A percentile compares a stretch with the other conserved stretches of the same genome.
Evolutionary conservation across 345 rosid species (phyloP).

Genomic region (Crucihimalaya himalaica): DNA sequence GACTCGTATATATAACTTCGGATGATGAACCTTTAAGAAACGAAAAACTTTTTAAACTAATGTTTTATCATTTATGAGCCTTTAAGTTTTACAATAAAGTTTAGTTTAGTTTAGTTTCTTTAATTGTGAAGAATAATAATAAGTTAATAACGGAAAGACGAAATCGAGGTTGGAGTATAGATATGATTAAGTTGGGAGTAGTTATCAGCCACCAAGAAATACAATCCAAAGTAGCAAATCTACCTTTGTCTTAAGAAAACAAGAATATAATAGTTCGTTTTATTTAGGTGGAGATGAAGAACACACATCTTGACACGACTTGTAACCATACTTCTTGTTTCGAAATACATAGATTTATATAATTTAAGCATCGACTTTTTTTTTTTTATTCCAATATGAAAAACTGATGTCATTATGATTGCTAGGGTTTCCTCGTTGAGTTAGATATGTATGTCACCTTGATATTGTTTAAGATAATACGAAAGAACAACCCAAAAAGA

Average conservation of each 20-base stretch:
- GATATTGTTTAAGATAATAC: conserved; percentile 34
- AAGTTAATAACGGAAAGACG: conserved; percentile 41
- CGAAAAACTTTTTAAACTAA: neutral
- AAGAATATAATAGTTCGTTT: conserved; percentile 26
- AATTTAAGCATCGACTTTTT: neutral
- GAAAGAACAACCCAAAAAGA: conserved; percentile 34
- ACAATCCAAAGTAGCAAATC: conserved; percentile 30
- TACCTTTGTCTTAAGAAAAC: conserved; percentile 23
- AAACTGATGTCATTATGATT: conserved; percentile 21
- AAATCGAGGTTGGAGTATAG: conserved; percentile 44
- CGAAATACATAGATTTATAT: conserved; percentile 5
- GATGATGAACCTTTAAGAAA: conserved; percentile 3
- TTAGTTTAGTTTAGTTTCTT: conserved; percentile 10
- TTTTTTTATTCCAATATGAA: neutral
- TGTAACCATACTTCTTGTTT: conserved; percentile 36
- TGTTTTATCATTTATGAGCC: conserved; percentile 7
- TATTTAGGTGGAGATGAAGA: conserved; percentile 42
- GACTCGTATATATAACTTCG: conserved; percentile 12
- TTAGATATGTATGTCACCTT: conserved; percentile 27
- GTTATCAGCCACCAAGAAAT: conserved; percentile 47
- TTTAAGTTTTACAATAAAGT: neutral
- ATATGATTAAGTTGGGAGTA: conserved; percentile 40
- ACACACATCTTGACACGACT: conserved; percentile 46
- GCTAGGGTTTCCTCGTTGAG: conserved; percentile 20
- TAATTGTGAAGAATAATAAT: conserved; percentile 21